Evolutionary conservation across 169 alveolate genomes (phyloP).

Genomic region (Plasmodium blacklocki): DNA sequence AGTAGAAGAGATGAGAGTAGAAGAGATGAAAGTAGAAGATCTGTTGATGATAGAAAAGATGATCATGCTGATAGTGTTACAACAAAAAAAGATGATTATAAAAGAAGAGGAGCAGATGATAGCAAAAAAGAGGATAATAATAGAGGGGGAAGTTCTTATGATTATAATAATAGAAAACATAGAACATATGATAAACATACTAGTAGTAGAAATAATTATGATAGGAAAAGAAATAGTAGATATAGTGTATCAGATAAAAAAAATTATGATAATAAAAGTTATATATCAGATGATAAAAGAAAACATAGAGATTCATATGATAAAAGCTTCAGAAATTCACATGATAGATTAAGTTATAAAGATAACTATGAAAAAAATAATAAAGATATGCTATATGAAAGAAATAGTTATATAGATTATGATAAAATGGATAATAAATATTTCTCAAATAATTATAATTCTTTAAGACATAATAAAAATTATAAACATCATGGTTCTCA

Average conservation of each 20-base stretch:
- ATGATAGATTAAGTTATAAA: conserved; percentile 49
- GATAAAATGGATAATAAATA: conserved; percentile 70
- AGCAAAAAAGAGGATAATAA: conserved; percentile 12
- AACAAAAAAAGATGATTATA: background rate
- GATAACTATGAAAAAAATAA: conserved; percentile 30
- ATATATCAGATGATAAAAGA: conserved; percentile 44
- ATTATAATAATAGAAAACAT: conserved; percentile 11
- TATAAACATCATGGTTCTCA: conserved; percentile 39
- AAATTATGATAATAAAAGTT: conserved; percentile 41
- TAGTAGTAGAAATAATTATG: conserved; percentile 45
- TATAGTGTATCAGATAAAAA: conserved; percentile 31
- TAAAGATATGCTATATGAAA: conserved; percentile 27
- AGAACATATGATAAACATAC: conserved; percentile 18
- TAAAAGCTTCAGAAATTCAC: conserved; percentile 38
- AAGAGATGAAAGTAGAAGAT: background rate
- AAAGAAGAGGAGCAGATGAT: conserved; percentile 13
- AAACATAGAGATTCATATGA: conserved; percentile 42
- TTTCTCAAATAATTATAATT: conserved; percentile 51
- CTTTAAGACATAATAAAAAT: conserved; percentile 51
- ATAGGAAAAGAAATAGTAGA: conserved; percentile 45
- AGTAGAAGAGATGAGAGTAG: background rate
- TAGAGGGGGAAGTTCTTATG: conserved; percentile 23
- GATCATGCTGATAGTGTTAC: conserved; percentile 16
- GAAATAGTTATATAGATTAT: conserved; percentile 54
- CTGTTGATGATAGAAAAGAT: background rate